Percentiles rank a stretch among this genome's conserved stretches.
phyloP scores from a whole-genome alignment of 2,329 filamentous ascomycete species.

The Aspergillus terreus region DNA sequence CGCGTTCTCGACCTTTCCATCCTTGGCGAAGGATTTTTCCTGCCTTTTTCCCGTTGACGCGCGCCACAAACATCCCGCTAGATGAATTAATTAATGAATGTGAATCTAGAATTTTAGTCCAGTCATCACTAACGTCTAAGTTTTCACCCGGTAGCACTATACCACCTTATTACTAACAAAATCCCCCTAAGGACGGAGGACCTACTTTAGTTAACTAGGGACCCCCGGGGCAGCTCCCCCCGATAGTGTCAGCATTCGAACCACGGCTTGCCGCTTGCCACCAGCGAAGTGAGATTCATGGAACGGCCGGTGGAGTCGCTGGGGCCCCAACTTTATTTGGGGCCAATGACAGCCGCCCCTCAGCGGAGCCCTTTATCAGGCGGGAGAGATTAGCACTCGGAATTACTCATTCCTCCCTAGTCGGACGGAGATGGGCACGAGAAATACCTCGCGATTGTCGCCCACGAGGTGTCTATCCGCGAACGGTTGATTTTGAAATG shows the following conservation, averaged over 20 bases:
- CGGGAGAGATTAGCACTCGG: background rate
- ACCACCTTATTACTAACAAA: background rate
- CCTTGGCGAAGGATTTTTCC: no score
- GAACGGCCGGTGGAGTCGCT: background rate
- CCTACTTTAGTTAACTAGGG: no score
- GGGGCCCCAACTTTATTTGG: background rate
- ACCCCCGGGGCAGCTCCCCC: no score
- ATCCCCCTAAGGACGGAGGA: background rate
- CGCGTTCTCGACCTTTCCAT: no score
- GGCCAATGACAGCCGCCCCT: background rate
- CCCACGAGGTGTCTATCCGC: background rate
- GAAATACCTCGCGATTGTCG: background rate
- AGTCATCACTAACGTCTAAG: no score
- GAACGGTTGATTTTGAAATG: no score
- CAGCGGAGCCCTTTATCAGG: background rate
- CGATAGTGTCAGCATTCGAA: background rate
- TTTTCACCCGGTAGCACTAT: background rate
- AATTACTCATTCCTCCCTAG: constrained; percentile 1
- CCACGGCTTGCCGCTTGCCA: constrained; percentile 3
- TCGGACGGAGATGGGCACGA: background rate
- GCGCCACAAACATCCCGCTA: no score
- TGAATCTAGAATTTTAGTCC: no score
- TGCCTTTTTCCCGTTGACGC: no score
- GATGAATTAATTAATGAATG: no score
- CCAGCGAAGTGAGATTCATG: background rate